Evolutionary conservation across 2,329 filamentous ascomycete genomes (phyloP), one percentile per base, ranked within the genome.

Genomic region (Orbilia blumenaviensis): DNA sequence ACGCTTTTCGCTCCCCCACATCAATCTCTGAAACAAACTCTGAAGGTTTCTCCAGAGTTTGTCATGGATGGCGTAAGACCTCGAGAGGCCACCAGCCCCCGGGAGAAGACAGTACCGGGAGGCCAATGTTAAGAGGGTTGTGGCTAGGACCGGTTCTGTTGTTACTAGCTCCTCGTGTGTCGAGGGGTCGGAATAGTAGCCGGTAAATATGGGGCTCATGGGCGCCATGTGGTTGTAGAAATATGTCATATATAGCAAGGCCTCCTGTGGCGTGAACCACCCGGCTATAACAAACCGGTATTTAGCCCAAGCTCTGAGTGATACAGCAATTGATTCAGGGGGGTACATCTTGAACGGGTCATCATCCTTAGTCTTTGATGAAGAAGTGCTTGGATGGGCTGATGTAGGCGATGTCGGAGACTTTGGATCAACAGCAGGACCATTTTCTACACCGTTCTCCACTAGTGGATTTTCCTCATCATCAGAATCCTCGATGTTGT

Each of bases 281-380:
- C 95, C 95, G 7, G 93, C 93, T 64, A 93, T 90, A n/a, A 98
- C 94, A 81, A 98, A 98, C 46, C 94, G 90, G 82, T 97, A 94
- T 78, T 93, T 87, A 1, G 90, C 89, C 95, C 95, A 99, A n/a
- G 93, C 91, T 80, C 89, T 90, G 74, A 97, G 84, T 0, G 94
- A 94, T 71, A 66, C 48, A 2, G 50, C 21, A 34, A 68, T 68
- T 16, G 62, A 91, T 88, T 44, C 87, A 84, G 79, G 42, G 16
- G 63, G 71, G 32, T 67, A 75, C 62, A 75, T 63, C 44, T 68
- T 75, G 62, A 75, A 75, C 18, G 71, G 71, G 21, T 75, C 71
- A 44, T 75, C 71, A 23, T 67, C 54, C 34, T 67, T 75, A n/a
- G 71, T 68, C 38, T 68, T 75, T 14, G 71, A 75, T 18, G 71